Base-by-base conservation (phyloP, 2,329 filamentous ascomycete genomes). In the Epicoccum sorghinum region DNA sequence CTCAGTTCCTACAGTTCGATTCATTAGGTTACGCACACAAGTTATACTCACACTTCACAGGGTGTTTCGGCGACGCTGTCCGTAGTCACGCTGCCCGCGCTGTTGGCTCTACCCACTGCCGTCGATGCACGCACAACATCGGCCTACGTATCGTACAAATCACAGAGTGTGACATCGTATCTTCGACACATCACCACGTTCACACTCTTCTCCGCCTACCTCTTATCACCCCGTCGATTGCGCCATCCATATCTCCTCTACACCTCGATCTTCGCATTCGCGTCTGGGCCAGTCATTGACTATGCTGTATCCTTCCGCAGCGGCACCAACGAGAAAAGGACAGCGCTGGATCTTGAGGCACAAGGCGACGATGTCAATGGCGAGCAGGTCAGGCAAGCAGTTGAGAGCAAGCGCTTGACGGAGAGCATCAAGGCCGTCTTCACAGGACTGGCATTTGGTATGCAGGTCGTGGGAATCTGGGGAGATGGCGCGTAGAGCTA, bases 231-330 rank as follows among this genome's bases (percentile, higher is more conserved):
- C 0, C 82, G 85, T 24, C 83, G 86, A 51, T 82, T 85, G 64
- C 87, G 89, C 71, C 93, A 98, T 73, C 93, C 93, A 0, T 98
- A 96, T 73, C 86, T 97, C 24, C 77, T 97, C 55, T 97, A 95
- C 86, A 91, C 91, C 12, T 86, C 87, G 3, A 77, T 91, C 24
- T 82, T 92, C 52, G 84, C 87, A 38, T 79, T 82, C 35, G 50
- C 65, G 10, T 78, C 79, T 1, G 77, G 79, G 12, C 57, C 74
- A 2, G 74, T 66, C 33, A 63, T 78, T 47, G 77, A 77, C 47
- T 70, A 65, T 45, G 68, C 74, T 22, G 60, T 74, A 48, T 66
- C 61, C 7, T 58, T 59, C 47, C 53, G 52, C 32, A 60, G 62
- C 29, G 67, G 65, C 8, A 56, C 57, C 27, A 59, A 67, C 29